phyloP scores from a whole-genome alignment of 2,329 filamentous ascomycete genomes.

The Dothideomycetidae sp. region DNA sequence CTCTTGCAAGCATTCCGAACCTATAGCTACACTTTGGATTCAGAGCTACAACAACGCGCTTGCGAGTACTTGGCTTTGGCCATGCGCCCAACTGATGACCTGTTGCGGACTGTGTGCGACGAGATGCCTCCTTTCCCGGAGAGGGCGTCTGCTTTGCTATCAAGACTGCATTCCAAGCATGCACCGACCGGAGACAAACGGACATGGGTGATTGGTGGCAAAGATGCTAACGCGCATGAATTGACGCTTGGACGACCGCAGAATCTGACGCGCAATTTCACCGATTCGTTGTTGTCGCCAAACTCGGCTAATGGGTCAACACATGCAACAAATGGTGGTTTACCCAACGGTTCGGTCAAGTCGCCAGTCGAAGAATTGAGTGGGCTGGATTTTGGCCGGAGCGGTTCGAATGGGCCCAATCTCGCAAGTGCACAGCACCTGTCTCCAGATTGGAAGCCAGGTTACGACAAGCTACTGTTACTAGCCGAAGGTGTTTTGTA shows the following conservation, averaged over 20 bases:
- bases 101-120: constrained; percentile 85
- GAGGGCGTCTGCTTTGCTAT: constrained; percentile 78
- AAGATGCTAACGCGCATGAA: constrained; percentile 77
- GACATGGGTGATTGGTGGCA: constrained; percentile 95
- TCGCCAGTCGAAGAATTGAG: constrained; percentile 48
- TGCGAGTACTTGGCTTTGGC: constrained; percentile 88
- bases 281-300: constrained; percentile 22
- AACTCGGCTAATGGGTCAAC: constrained; percentile 14
- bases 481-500: constrained; percentile 77
- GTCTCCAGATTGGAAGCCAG: constrained; percentile 85
- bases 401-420: constrained; percentile 56
- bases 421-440: constrained; percentile 84
- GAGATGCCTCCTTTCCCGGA: constrained; percentile 99
- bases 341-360: constrained; percentile 18
- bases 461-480: constrained; percentile 72
- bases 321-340: constrained; percentile 16
- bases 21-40: constrained; percentile 88
- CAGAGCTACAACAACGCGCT: constrained; percentile 87
- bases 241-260: constrained; percentile 67
- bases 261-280: constrained; percentile 78
- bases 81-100: constrained; percentile 73
- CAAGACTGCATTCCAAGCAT: constrained; percentile 86
- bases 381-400: constrained; percentile 62
- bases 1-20: constrained; percentile 77
- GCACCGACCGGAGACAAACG: constrained; percentile 76